phyloP scores from a whole-genome alignment of 2,329 filamentous ascomycete genomes.

The Cadophora sp. region DNA sequence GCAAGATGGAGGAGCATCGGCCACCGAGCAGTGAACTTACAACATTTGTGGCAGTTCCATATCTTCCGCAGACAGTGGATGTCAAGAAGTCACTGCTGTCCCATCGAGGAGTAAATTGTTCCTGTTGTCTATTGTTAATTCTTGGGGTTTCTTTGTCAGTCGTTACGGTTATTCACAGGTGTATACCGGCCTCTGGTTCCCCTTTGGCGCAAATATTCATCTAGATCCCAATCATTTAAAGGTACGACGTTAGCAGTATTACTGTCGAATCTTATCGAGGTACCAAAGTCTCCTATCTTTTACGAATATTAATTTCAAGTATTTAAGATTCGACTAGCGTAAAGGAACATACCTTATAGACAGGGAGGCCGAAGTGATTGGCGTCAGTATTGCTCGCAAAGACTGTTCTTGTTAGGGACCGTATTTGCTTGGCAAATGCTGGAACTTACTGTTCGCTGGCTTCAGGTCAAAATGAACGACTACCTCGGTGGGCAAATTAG shows the following conservation, averaged over 20 bases:
- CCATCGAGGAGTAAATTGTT: conserved; percentile 20
- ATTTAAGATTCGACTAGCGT: neutral
- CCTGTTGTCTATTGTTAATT: neutral
- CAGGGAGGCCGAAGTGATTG: neutral
- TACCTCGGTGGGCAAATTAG: neutral
- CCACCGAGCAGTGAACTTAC: neutral
- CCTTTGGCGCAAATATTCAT: neutral
- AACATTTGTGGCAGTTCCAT: conserved; percentile 10
- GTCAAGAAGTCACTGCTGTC: conserved; percentile 2
- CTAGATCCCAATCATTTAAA: neutral
- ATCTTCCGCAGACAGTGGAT: conserved; percentile 9
- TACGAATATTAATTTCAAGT: neutral
- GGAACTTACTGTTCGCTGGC: neutral
- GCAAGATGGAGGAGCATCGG: neutral
- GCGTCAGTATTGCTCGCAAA: neutral
- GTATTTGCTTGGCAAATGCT: neutral
- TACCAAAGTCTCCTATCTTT: neutral
- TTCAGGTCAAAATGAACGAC: neutral
- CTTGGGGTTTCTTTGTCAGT: neutral
- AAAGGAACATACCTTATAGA: neutral
- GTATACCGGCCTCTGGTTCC: neutral
- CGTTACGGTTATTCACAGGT: neutral
- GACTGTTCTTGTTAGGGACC: neutral
- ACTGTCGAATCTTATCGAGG: neutral
- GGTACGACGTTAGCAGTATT: neutral